Evolutionary conservation across 1,139 yeast species (phyloP).

Genomic region (Nakaseomyces bracarensis): DNA sequence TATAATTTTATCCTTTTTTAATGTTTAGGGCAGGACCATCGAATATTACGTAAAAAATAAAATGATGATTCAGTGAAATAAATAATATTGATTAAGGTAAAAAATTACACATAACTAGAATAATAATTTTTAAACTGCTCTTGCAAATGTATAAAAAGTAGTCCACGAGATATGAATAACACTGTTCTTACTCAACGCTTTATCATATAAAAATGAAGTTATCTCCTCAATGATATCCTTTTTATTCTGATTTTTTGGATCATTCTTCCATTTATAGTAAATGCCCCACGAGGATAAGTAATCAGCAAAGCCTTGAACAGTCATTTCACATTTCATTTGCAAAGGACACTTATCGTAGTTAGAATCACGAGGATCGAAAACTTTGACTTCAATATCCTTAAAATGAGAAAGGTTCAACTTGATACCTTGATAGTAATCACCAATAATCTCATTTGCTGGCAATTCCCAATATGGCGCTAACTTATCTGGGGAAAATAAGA

Average conservation of each 20-base stretch:
- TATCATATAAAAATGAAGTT: too few relatives aligned
- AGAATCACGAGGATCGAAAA: constrained; percentile 34
- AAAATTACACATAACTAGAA: too few relatives aligned
- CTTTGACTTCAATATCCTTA: constrained; percentile 36
- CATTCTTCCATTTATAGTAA: constrained; percentile 43
- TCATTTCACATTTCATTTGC: constrained; percentile 37
- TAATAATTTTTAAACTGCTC: too few relatives aligned
- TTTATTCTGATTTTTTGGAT: constrained; percentile 24
- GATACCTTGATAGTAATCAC: constrained; percentile 39
- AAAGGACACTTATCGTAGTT: constrained; percentile 31
- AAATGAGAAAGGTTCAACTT: constrained; percentile 39
- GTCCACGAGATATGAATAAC: too few relatives aligned
- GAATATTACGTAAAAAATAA: too few relatives aligned
- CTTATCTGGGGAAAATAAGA: constrained; percentile 35
- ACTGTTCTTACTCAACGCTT: too few relatives aligned
- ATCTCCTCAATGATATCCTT: constrained; percentile 26
- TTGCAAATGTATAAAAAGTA: too few relatives aligned
- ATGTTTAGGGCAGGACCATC: too few relatives aligned
- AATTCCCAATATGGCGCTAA: constrained; percentile 71
- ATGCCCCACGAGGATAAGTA: constrained; percentile 54
- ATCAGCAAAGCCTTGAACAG: constrained; percentile 38
- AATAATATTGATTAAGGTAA: too few relatives aligned
- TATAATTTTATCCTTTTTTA: not conserved
- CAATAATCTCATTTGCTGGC: constrained; percentile 55
- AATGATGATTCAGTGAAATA: too few relatives aligned